Base-by-base conservation (phyloP, 2,329 filamentous ascomycete species). In the Paecilomyces fulvus region DNA sequence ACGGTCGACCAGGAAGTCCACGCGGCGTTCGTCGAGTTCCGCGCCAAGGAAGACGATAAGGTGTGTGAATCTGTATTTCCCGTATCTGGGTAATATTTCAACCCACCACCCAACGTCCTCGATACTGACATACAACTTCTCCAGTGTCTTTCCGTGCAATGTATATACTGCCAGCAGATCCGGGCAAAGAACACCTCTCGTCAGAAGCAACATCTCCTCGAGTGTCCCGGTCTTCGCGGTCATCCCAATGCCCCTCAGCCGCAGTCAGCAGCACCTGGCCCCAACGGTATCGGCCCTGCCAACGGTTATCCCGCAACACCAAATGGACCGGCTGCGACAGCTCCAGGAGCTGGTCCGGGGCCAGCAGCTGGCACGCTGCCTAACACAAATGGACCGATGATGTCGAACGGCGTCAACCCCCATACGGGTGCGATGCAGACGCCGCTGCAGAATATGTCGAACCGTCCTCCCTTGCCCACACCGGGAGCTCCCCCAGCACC, bases 31-130 rank as follows among this genome's bases (percentile, higher is more conserved):
- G 76, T 79, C 68, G 77, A 79, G 70, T 79, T 79, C 68, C 75
- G 77, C 67, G 77, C 77, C 70, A 79, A 79, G 72, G 77, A 78
- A 71, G 75, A 77, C 69, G 75, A 78, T 67, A 78, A 78, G 75
- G 75, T 75, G 70, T 60, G 69, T 72, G 65, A 66, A 63, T 63
- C 65, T 56, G 64, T 72, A 71, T 73, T 71, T 72, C 62, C 56
- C 65, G 70, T 69, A 64, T 63, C 60, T 59, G 56, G 55, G 61
- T 74, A 75, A 73, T 73, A 73, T 71, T 70, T 70, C 68, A 67
- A 62, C 55, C 59, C 57, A 60, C 56, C 56, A 63, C 64, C 62
- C 63, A 61, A 64, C 65, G 60, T 60, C 61, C 59, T 48, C 63
- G 62, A 70, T 68, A 71, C 72, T 73, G 67, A 72, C 70, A 65